These are phyloP conservation scores for Verticillium longisporum DNA, from an alignment of 2,329 filamentous ascomycete species.

Conservation along the genomic window DNA sequence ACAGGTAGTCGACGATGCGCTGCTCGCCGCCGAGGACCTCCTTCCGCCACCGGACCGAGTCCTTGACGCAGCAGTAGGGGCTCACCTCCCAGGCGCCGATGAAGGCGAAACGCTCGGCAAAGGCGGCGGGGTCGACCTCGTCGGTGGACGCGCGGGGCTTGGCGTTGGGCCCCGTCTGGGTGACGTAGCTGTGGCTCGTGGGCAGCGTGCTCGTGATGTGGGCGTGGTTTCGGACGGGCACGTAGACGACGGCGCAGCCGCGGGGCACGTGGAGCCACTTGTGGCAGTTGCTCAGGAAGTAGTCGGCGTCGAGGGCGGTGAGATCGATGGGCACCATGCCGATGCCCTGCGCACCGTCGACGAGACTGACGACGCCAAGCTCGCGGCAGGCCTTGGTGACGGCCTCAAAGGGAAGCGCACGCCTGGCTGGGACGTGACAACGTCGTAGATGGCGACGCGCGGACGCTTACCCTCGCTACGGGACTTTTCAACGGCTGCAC, in stretches of 20 bases:
- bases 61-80: slow-evolving; percentile 65
- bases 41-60: slow-evolving; percentile 64
- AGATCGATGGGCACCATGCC: slow-evolving; percentile 74
- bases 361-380: slow-evolving; percentile 60
- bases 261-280: slow-evolving; percentile 86
- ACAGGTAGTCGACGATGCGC: slow-evolving; percentile 57
- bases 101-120: slow-evolving; percentile 67
- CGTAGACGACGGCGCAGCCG: slow-evolving; percentile 74
- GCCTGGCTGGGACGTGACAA: slow-evolving; percentile 71
- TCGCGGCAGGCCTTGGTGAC: slow-evolving; percentile 59
- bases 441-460: slow-evolving; percentile 69
- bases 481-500: slow-evolving; percentile 45
- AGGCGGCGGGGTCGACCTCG: slow-evolving; percentile 41
- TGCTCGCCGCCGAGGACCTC: slow-evolving; percentile 68
- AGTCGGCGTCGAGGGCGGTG: slow-evolving; percentile 63
- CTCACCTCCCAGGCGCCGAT: slow-evolving; percentile 68
- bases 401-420: slow-evolving; percentile 68
- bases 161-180: slow-evolving; percentile 31
- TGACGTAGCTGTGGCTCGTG: slow-evolving; percentile 71
- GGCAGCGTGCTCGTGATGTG: slow-evolving; percentile 69
- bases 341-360: slow-evolving; percentile 82
- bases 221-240: slow-evolving; percentile 67
- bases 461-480: slow-evolving; percentile 52
- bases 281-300: slow-evolving; percentile 81
- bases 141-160: slow-evolving; percentile 25